These are phyloP conservation scores for Metroxylon sagu DNA, from an alignment of 176 grass and related monocot genomes.

Conservation along the genomic window DNA sequence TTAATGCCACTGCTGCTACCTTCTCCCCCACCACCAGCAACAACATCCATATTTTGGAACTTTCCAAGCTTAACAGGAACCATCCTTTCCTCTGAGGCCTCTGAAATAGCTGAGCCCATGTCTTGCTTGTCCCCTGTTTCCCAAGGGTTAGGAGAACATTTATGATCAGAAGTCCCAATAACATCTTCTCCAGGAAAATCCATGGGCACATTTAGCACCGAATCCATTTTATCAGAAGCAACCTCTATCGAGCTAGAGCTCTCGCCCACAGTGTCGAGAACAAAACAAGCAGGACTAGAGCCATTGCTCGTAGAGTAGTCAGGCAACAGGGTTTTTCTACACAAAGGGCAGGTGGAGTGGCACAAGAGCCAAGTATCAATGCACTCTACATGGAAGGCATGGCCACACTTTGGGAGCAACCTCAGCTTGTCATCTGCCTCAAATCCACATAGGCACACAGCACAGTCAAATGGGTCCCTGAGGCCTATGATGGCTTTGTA, in stretches of 20 bases:
- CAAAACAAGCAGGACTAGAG: constrained; percentile 45
- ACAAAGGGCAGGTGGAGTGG: constrained; percentile 87
- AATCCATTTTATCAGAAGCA: constrained; percentile 37
- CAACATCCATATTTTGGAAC: constrained; percentile 56
- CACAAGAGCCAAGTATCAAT: constrained; percentile 91
- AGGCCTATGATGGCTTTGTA: constrained; percentile 57
- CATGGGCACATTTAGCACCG: constrained; percentile 17
- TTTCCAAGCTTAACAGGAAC: constrained; percentile 76
- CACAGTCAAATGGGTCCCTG: constrained; percentile 89
- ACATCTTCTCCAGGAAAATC: constrained; percentile 30
- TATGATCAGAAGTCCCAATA: constrained; percentile 1
- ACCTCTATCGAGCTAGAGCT: constrained; percentile 37
- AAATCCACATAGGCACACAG: constrained; percentile 85
- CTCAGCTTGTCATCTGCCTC: constrained; percentile 58
- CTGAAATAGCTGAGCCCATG: background rate
- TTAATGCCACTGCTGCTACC: constrained; percentile 16
- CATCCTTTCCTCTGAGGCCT: constrained; percentile 23
- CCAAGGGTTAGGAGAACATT: constrained; percentile 5
- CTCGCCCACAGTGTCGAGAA: constrained; percentile 60
- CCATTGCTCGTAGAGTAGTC: constrained; percentile 42
- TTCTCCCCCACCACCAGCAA: constrained; percentile 29
- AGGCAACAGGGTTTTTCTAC: constrained; percentile 47
- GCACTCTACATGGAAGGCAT: constrained; percentile 86
- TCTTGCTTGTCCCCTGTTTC: constrained; percentile 21
- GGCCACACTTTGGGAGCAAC: constrained; percentile 82